Evolutionary conservation across 805 yeast species (phyloP), one percentile per base, ranked within the genome.

Genomic region (Cyberlindnera saturnus): DNA sequence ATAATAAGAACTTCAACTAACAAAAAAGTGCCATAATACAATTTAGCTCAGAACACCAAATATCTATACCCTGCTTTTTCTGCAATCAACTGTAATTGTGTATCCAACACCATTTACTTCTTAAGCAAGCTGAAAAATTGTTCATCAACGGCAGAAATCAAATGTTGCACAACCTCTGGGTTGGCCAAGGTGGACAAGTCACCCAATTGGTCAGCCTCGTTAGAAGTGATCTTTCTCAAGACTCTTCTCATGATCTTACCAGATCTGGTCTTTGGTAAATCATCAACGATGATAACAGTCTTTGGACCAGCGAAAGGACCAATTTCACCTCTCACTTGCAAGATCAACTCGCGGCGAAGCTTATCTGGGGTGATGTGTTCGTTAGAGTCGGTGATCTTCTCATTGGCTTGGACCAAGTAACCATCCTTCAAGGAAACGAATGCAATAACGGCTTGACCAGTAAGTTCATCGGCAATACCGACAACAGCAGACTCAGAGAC

Each of bases 211-310:
- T 86, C 95, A 53, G 83, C 95, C 73, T 91, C 97, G 53, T 91
- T 90, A 41, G 93, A 81, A 43, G 89, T 82, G 48, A 91, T 78
- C 71, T 93, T 93, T 70, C 99, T 83, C 67, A 93, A 76, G 50
- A 93, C 85, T 73, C 99, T 86, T 75, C 99, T 86, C 96, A 93
- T 91, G 62, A 93, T 91, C 76, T 93, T 93, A 56, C 99, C 99
- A 10, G 96, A 88, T 71, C 99, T 81, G 19, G 99, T 93, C 78
- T 91, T 93, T 69, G 99, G 99, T 65, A 93, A 78, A 62, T 93
- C 98, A 47, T 80, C 82, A 43, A 91, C 95, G 46, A 90, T 69
- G 55, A 83, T 71, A 46, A 90, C 81, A 40, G 81, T 71, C 67
- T 90, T 90, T 61, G 99, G 99, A 44, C 98, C 95, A 17, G 99